Evolutionary conservation across 1,284 basidiomycete species (phyloP).

Genomic region (Ganoderma lingzhi): DNA sequence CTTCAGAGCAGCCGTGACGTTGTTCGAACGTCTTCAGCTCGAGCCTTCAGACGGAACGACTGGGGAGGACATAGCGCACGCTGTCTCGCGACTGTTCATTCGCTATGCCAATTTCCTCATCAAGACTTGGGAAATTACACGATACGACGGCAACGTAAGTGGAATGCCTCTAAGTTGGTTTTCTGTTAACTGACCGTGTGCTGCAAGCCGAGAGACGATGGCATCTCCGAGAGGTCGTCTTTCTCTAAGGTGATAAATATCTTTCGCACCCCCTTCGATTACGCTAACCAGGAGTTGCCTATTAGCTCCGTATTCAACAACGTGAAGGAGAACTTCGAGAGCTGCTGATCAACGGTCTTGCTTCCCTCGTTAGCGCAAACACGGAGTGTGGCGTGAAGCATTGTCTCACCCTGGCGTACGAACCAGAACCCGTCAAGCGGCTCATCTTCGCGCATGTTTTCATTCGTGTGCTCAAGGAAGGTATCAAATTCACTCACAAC

Average conservation of each 20-base stretch:
- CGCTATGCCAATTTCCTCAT: constrained; percentile 76
- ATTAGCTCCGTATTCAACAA: constrained; percentile 49
- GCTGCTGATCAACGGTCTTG: constrained; percentile 78
- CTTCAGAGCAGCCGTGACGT: constrained; percentile 73
- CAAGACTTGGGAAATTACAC: constrained; percentile 63
- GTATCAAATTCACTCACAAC: constrained; percentile 73
- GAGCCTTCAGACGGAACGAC: constrained; percentile 62
- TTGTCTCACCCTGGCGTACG: constrained; percentile 84
- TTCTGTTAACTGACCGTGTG: constrained; percentile 8
- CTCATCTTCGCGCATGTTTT: constrained; percentile 91
- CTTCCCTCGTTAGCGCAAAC: constrained; percentile 86
- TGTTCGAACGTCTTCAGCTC: constrained; percentile 83
- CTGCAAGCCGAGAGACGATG: constrained; percentile 52
- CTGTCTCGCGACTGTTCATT: constrained; percentile 80
- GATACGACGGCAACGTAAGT: constrained; percentile 53
- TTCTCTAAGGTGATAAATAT: constrained; percentile 53
- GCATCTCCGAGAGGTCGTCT: constrained; percentile 59
- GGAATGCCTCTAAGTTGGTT: no score
- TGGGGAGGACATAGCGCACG: constrained; percentile 73
- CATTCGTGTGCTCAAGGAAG: constrained; percentile 84
- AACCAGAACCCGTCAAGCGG: constrained; percentile 76
- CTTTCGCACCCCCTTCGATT: neutral
- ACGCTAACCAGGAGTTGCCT: neutral
- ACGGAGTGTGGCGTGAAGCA: constrained; percentile 92
- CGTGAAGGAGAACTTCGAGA: constrained; percentile 73